Evolutionary conservation across 495 filamentous ascomycete genomes (phyloP).

Genomic region (Baudoinia panamericana): DNA sequence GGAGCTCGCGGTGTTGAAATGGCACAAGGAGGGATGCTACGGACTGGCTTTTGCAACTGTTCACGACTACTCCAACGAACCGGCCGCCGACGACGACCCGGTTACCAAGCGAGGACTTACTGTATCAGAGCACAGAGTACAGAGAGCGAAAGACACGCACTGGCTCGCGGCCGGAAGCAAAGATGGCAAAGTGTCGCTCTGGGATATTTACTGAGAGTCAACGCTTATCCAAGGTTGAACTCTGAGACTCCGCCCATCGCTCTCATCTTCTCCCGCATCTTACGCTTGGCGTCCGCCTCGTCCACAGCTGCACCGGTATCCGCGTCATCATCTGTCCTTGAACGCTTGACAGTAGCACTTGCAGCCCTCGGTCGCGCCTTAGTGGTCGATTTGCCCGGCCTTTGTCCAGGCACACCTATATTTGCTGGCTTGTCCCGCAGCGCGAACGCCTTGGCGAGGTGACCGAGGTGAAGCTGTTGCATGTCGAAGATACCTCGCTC

Average conservation of each 20-base stretch:
- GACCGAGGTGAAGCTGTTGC: conserved; percentile 75
- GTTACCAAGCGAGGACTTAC: conserved; percentile 4
- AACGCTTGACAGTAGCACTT: no score
- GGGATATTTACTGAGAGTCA: conserved; percentile 67
- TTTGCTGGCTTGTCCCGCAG: conserved; percentile 76
- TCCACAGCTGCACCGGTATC: conserved; percentile 32
- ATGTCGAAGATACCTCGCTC: conserved; percentile 82
- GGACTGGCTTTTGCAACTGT: conserved; percentile 62
- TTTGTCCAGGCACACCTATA: conserved; percentile 59
- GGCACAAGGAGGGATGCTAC: conserved; percentile 86
- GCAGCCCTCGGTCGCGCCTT: no score
- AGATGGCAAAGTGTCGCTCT: conserved; percentile 90
- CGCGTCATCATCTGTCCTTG: no score
- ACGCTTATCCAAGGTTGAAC: conserved; percentile 69
- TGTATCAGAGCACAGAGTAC: conserved; percentile 35
- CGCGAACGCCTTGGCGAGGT: conserved; percentile 85
- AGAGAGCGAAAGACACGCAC: conserved; percentile 56
- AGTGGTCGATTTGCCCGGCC: conserved; percentile 18
- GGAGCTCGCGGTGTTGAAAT: conserved; percentile 87
- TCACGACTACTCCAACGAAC: conserved; percentile 9
- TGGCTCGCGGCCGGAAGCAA: conserved; percentile 89
- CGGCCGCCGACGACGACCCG: conserved; percentile 1
- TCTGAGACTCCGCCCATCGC: conserved; percentile 63
- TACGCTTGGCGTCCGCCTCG: conserved; percentile 9
- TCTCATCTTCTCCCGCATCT: conserved; percentile 73